phyloP scores from a whole-genome alignment of 2,329 filamentous ascomycete genomes.

The Beauveria bassiana region DNA sequence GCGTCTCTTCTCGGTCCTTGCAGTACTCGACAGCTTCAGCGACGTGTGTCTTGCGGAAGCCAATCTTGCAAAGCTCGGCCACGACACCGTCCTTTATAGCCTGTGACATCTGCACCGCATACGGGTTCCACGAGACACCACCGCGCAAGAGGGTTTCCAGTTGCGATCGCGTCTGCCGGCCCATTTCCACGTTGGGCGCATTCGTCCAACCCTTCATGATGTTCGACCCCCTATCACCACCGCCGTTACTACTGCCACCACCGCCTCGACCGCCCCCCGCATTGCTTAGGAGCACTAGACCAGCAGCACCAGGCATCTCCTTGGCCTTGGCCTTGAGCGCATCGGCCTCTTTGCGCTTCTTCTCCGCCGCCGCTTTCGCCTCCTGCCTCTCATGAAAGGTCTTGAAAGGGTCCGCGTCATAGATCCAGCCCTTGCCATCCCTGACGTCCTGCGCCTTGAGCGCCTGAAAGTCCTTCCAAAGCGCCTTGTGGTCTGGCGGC shows the following conservation, averaged over 20 bases:
- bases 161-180: slow-evolving; percentile 66
- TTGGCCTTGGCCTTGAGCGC: slow-evolving; percentile 61
- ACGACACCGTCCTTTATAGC: slow-evolving; percentile 52
- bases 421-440: slow-evolving; percentile 77
- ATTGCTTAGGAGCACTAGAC: slow-evolving; percentile 43
- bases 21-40: slow-evolving; percentile 82
- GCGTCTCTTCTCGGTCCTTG: slow-evolving; percentile 83
- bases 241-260: neutral
- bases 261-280: slow-evolving; percentile 21
- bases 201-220: slow-evolving; percentile 71
- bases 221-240: slow-evolving; percentile 24
- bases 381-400: slow-evolving; percentile 73
- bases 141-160: slow-evolving; percentile 73
- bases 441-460: slow-evolving; percentile 76
- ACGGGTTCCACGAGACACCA: slow-evolving; percentile 80
- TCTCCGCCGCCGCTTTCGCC: slow-evolving; percentile 65
- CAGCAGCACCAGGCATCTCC: slow-evolving; percentile 52
- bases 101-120: slow-evolving; percentile 58
- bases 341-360: slow-evolving; percentile 67
- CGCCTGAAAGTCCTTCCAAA: slow-evolving; percentile 87
- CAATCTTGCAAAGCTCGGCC: slow-evolving; percentile 68
- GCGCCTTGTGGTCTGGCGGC: slow-evolving; percentile 77
- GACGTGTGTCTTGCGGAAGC: slow-evolving; percentile 82
- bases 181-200: slow-evolving; percentile 90
- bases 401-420: slow-evolving; percentile 89